Base-by-base conservation (phyloP, 2,329 filamentous ascomycete genomes). In the Colletotrichum sp. region DNA sequence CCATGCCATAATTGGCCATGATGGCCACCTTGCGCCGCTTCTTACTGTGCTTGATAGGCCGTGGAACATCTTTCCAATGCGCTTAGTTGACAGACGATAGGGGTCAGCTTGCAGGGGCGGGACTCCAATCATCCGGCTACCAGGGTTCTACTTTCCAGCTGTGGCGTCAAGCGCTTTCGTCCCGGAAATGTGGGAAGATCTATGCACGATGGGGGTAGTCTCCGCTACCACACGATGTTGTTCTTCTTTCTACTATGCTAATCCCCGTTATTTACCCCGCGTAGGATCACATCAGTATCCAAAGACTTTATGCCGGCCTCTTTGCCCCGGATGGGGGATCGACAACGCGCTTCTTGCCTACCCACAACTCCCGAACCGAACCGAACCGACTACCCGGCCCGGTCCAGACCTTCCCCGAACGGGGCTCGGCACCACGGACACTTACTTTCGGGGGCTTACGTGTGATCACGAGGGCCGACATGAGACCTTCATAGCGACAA, bases 381-480 rank as follows among this genome's bases (percentile, higher is more conserved):
- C 71, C 71, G 64, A 73, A 52, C 64, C 64, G 71, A 73, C 5
- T n/a, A 28, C 12, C 64, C 71, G 71, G n/a, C 21, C 55, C 64
- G 55, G 64, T 12, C 30, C 16, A n/a, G 10, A 18, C 36, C 21
- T 18, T n/a, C 65, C 65, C 65, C 64, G 64, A 68, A 16, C 30
- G 21, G 15, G 55, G 16, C 26, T 57, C 34, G 36, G 34, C 28
- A 8, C 12, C 21, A n/a, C 15, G 8, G 3, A 21, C 15, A 15
- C 34, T 30, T 57, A 15, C n/a, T 26, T 34, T 65, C 36, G 64
- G 57, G 18, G 55, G 57, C 64, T 36, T 65, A 28, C 44, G 44
- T 4, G 0, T 49, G 18, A 2, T 4, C 44, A 49, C 44, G 9
- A 49, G 44, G n/a, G 18, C n/a, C 44, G 18, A 21, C 9, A 49